phyloP scores from a whole-genome alignment of 2,329 filamentous ascomycete genomes.

The Periconia macrospinosa region DNA sequence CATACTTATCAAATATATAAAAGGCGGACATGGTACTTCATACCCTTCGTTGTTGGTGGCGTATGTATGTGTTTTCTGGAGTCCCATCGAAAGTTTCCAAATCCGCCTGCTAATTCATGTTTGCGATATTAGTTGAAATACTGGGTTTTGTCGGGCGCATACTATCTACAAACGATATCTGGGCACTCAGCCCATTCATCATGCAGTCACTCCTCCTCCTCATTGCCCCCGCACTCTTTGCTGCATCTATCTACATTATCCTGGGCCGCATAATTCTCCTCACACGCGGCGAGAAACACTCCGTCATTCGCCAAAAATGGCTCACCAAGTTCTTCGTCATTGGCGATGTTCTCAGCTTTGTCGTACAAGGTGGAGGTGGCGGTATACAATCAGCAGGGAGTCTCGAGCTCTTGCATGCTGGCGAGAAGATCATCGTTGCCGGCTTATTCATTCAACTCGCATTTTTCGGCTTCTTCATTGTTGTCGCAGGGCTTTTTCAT shows the following conservation, averaged over 20 bases:
- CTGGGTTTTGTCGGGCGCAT: conserved; percentile 4
- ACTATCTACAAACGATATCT: conserved; percentile 23
- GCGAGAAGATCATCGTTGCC: conserved; percentile 56
- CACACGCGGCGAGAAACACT: conserved; percentile 46
- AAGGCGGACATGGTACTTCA: conserved; percentile 54
- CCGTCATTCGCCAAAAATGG: conserved; percentile 48
- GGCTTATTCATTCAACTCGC: conserved; percentile 61
- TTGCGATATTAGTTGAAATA: neutral
- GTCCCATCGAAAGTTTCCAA: conserved; percentile 14
- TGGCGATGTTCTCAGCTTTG: conserved; percentile 58
- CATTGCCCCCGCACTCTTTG: conserved; percentile 50
- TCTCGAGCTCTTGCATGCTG: conserved; percentile 33
- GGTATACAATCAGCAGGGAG: conserved; percentile 33
- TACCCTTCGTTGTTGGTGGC: conserved; percentile 56
- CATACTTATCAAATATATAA: conserved; percentile 48
- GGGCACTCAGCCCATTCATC: conserved; percentile 35
- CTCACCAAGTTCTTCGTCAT: conserved; percentile 59
- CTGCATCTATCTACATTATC: conserved; percentile 53
- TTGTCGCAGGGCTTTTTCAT: conserved; percentile 55
- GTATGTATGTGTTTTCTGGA: conserved; percentile 46
- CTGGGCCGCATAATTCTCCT: conserved; percentile 46
- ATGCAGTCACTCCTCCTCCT: conserved; percentile 46
- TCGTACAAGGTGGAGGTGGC: conserved; percentile 55
- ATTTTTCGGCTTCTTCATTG: conserved; percentile 60
- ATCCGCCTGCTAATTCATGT: neutral